Conservation (phyloP, 805 yeast genomes). For the Huiozyma sinensis region DNA sequence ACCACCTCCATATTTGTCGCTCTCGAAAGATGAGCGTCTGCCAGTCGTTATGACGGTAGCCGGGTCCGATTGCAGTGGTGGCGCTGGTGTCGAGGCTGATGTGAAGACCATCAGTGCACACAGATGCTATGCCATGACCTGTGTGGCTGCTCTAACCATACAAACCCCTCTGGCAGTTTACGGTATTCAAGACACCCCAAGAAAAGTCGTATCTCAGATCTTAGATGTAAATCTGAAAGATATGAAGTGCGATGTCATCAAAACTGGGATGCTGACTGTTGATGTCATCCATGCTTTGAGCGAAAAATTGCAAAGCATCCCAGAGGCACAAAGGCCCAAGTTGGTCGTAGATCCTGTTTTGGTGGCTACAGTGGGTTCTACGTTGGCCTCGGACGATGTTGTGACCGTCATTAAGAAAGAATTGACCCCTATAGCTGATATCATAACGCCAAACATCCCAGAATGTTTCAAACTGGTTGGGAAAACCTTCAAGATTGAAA, state of each 20-base stretch:
- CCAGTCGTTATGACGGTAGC: conserved; percentile 42
- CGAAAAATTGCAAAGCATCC: conserved; percentile 26
- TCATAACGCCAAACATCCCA: conserved; percentile 65
- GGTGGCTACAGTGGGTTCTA: conserved; percentile 69
- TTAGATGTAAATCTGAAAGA: conserved; percentile 50
- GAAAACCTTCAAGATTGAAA: conserved; percentile 17
- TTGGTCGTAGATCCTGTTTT: conserved; percentile 76
- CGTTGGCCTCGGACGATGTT: conserved; percentile 34
- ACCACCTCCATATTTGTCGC: conserved; percentile 24
- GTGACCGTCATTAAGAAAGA: conserved; percentile 35
- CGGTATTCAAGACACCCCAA: conserved; percentile 34
- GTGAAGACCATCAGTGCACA: conserved; percentile 68
- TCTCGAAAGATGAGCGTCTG: conserved; percentile 20
- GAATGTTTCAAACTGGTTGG: conserved; percentile 45
- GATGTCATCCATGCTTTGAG: conserved; percentile 42
- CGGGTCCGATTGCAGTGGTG: conserved; percentile 81
- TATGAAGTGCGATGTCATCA: conserved; percentile 52
- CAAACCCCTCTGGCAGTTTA: conserved; percentile 48
- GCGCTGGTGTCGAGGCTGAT: conserved; percentile 90
- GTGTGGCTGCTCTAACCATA: conserved; percentile 70
- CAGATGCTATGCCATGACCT: conserved; percentile 65
- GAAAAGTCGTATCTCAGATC: conserved; percentile 35
- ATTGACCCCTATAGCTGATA: conserved; percentile 42
- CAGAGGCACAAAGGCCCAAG: conserved; percentile 25
- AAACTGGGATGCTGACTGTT: conserved; percentile 66